A percentile compares a stretch with the other conserved stretches of the same genome.
Conservation (phyloP, 2,329 filamentous ascomycete species). For the Botrytis galanthina region DNA sequence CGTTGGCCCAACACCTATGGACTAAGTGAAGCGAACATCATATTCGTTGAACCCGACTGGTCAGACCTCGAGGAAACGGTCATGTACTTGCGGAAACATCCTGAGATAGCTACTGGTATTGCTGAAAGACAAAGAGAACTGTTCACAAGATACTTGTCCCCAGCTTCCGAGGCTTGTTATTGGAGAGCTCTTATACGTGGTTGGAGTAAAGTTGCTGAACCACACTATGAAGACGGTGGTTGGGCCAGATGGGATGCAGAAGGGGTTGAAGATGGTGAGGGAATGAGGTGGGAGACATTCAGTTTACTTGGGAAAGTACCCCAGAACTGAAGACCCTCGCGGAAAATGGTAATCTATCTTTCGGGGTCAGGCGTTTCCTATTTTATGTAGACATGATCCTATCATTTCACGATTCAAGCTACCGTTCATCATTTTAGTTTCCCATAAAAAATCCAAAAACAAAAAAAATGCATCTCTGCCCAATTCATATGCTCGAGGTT, state of each 20-base stretch:
- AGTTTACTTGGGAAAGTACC: conserved; percentile 27
- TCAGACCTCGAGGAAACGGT: conserved; percentile 49
- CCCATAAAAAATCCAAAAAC: background rate
- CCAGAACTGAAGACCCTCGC: background rate
- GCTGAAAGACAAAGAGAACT: conserved; percentile 47
- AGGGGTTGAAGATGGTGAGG: conserved; percentile 38
- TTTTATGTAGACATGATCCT: background rate
- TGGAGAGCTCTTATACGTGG: conserved; percentile 50
- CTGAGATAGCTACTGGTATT: conserved; percentile 46
- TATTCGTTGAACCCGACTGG: conserved; percentile 54
- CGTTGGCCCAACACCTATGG: conserved; percentile 44
- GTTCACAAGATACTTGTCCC: conserved; percentile 48
- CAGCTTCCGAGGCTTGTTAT: conserved; percentile 53
- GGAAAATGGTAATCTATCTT: too few species aligned
- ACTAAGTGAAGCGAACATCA: conserved; percentile 45
- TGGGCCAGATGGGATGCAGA: conserved; percentile 33
- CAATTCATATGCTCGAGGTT: background rate
- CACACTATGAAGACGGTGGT: conserved; percentile 41
- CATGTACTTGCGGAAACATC: conserved; percentile 46
- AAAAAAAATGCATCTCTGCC: background rate
- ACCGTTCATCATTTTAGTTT: background rate
- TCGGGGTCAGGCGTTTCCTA: background rate
- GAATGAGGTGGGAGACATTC: conserved; percentile 36
- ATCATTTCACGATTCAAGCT: background rate
- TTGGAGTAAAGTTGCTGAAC: conserved; percentile 46